Evolutionary conservation across 768 basidiomycete species (phyloP), one percentile per base, ranked within the genome.

Genomic region (Suillus brevipes): DNA sequence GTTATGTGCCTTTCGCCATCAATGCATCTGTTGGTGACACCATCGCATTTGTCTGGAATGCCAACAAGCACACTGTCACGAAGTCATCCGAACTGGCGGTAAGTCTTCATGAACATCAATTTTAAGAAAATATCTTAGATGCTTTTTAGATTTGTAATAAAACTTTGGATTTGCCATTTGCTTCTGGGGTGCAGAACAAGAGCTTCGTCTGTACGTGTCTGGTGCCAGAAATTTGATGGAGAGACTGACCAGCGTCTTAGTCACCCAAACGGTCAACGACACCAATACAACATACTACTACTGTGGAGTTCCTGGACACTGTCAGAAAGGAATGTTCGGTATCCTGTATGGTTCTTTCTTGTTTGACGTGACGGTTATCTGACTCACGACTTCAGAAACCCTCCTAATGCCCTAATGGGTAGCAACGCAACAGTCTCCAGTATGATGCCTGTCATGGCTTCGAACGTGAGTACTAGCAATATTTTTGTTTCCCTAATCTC

Each of bases 321-420:
- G 92, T 74, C 75, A 85, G 73, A 88, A 90, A 83, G 92, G 91
- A 70, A 94, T 94, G 91, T 94, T 91, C 74, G 91, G 90, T 78
- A 84, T 90, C 78, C 87, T 90, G 84, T 85, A 71, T 38, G 65
- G 78, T 73, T 16, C 23, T 20, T 1, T 25, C 45, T 28, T 55
- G 40, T 50, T 42, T 38, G 42, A 8, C 53, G 9, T 7, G 52
- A 25, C 57, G 8, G 58, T 25, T n/a, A 42, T 59, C 58, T 64
- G 55, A 59, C 59, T 71, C 20, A 73, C 37, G 28, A 47, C 36
- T 23, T 25, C 50, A 85, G 84, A 70, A 89, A 90, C 80, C 85
- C 87, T 20, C 81, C 84, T 34, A 86, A 80, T 74, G 82, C 80
- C 37, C 73, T 78, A 62, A 79, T 75, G 55, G 69, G 82, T 62